These are phyloP conservation scores for Mucor plumbeus DNA, from an alignment of 371 early-diverging fungal species.

Conservation along the genomic window DNA sequence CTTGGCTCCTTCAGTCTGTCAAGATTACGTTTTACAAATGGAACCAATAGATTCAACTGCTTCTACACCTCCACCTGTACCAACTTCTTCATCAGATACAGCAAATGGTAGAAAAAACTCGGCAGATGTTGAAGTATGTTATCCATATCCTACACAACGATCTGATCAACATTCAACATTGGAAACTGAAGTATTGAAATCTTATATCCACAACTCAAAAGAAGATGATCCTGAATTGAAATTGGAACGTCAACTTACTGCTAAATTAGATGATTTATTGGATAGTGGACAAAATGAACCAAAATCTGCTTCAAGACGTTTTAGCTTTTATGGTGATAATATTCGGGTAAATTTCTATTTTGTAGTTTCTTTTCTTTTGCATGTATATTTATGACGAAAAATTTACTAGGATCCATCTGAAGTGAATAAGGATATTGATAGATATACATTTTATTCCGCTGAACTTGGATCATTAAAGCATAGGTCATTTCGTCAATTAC, in stretches of 20 bases:
- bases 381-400: background rate
- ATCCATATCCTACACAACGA: constrained; percentile 21
- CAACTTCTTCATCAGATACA: background rate
- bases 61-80: background rate
- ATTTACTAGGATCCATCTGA: constrained; percentile 35
- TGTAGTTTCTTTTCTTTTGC: background rate
- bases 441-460: constrained; percentile 66
- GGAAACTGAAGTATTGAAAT: constrained; percentile 16
- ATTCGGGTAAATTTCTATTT: constrained; percentile 21
- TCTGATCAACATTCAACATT: constrained; percentile 21
- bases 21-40: constrained; percentile 27
- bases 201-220: constrained; percentile 7
- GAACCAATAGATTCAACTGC: constrained; percentile 17
- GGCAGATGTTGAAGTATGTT: constrained; percentile 25
- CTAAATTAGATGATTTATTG: constrained; percentile 28
- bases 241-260: constrained; percentile 22
- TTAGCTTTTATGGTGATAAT: constrained; percentile 38
- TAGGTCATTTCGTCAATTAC: constrained; percentile 51
- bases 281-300: constrained; percentile 13
- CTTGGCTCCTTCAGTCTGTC: background rate
- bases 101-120: background rate
- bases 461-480: constrained; percentile 56
- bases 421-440: constrained; percentile 34
- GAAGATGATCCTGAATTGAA: constrained; percentile 13
- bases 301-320: constrained; percentile 17